Evolutionary conservation across 2,329 filamentous ascomycete species (phyloP), one percentile per base, ranked within the genome.

Genomic region (Fusarium sp.): DNA sequence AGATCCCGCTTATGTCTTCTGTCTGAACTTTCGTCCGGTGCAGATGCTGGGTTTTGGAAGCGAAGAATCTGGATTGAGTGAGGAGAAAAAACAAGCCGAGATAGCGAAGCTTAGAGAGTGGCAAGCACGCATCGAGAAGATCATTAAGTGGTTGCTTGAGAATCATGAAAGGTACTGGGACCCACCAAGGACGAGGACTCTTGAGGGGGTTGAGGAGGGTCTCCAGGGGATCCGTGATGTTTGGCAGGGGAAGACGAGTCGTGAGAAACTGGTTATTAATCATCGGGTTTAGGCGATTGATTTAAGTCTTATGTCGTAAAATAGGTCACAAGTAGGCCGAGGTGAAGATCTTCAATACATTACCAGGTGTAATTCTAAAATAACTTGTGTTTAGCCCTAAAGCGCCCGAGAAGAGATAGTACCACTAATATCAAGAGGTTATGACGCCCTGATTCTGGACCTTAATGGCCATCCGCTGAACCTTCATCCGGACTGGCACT

Each of bases 161-260:
- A 52, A 64, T 15, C 60, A 59, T 34, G 28, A 41, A 1, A 8
- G n/a, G 13, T 41, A 59, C 9, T 64, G 60, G 61, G 12, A 59
- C 9, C 18, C 52, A 0, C 60, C 53, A 0, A 41, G 60, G 4
- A 49, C 41, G 1, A 65, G 13, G 9, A 18, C 53, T 0, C 4
- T 65, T 1, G 37, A 65, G 8, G 60, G 60, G 2, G 46, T 60
- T 3, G 60, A 60, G 2, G 45, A 65, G 16, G 62, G 60, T 1
- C 8, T 65, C 11, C 52, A 59, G 12, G 61, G 60, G 0, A 42
- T 64, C 4, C 52, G 7, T 0, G 52, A 65, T 33, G 61, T 65
- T 6, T 64, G 61, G 59, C n/a, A 40, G 2, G 52, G 61, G 0
- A 65, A 52, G 8, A 30, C 37, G 3, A 65, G 60, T 3, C 51